Base-by-base conservation (phyloP, 2,329 filamentous ascomycete genomes). In the Apiospora marii region DNA sequence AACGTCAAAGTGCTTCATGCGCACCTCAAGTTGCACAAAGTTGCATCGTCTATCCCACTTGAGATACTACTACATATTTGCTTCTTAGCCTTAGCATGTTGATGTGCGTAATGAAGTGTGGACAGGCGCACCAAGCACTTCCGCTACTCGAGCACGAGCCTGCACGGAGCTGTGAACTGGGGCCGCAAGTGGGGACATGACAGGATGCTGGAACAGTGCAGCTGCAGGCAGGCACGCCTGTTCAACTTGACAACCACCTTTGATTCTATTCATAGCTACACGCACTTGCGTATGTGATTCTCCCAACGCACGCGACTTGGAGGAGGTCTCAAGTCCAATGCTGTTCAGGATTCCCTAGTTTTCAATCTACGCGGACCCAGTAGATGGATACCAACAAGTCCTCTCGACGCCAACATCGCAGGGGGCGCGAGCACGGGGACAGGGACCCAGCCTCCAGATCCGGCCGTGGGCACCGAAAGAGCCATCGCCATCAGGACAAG, bases 401-500 rank as follows among this genome's bases (percentile, higher is more conserved):
- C 34, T 14, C 58, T 64, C 58, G 58, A 34, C 58, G n/a, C 34
- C 58, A n/a, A 41, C 58, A 64, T 41, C 58, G 58, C 19, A 41
- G n/a, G 58, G 34, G 58, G 58, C 19, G n/a, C 19, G 19, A 64
- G 14, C 34, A 16, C 16, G 24, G 24, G 16, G 67, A 49, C 43
- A 37, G 34, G 67, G 67, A 69, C 22, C 24, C 19, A 4, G 43
- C 41, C 22, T 24, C 30, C 10, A 48, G 27, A 14, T 7, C 43
- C 67, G 13, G 44, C 67, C 44, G 46, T 69, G 27, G 44, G 34
- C 44, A n/a, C 67, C 67, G 12, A 37, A 49, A n/a, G 14, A 30
- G 49, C 19, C 67, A 49, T 49, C 67, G 44, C 72, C 71, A 61
- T 70, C 72, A 74, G 73, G 74, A 73, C 75, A 73, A 76, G 73